phyloP scores from a whole-genome alignment of 305 asterid genomes.

The Fraxinus ornus region DNA sequence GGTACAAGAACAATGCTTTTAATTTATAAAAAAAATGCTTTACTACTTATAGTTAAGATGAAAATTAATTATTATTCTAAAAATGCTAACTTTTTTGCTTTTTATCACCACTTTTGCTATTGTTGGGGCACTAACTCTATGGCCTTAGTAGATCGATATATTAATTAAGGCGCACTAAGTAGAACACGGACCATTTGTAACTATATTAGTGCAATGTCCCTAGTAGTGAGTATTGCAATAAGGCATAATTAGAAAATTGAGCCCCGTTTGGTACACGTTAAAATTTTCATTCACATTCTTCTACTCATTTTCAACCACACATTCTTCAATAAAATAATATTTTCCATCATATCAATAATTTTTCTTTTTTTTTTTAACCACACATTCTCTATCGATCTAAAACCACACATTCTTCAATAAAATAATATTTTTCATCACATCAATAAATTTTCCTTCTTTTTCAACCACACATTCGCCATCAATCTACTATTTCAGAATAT shows the following conservation, averaged over 20 bases:
- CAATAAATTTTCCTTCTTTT: no score
- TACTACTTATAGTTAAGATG: conserved; percentile 17
- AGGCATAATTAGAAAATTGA: conserved; percentile 19
- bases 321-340: no score
- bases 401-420: no score
- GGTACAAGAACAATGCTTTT: neutral
- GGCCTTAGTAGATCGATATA: conserved; percentile 47
- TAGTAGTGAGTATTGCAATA: neutral
- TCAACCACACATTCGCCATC: no score
- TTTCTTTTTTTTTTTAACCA: no score
- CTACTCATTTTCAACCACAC: no score
- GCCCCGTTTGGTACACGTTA: no score
- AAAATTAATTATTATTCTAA: conserved; percentile 39
- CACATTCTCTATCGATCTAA: no score
- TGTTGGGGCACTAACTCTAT: conserved; percentile 66
- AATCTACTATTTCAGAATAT: no score
- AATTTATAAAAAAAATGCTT: conserved; percentile 9
- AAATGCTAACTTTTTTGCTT: conserved; percentile 36
- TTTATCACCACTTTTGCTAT: conserved; percentile 61
- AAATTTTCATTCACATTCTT: no score
- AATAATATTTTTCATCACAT: no score
- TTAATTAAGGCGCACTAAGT: conserved; percentile 29
- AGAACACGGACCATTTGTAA: conserved; percentile 26
- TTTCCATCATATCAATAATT: no score
- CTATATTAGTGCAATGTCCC: conserved; percentile 19